Evolutionary conservation across 257 asterid genomes (phyloP), one percentile per base, ranked within the genome.

Genomic region (Schizonepeta tenuifolia): DNA sequence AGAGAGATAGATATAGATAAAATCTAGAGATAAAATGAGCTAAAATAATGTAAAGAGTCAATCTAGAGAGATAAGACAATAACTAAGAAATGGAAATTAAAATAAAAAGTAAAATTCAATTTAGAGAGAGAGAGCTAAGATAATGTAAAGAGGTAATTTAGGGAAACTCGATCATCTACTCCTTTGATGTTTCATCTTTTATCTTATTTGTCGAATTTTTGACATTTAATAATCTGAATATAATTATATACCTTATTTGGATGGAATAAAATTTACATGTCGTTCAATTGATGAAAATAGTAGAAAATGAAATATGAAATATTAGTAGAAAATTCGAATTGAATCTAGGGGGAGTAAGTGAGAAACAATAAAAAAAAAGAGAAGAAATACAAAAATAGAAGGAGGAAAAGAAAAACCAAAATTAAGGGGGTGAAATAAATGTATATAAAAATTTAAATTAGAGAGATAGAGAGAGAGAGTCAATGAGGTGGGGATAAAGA

Each of bases 61-160:
- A 77, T 79, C 67, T 74, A 79, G 80, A 79, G 79, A 75, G 82
- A 79, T 72, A 76, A 70, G n/a, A 66, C 69, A 8, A n/a, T 44
- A 4, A 18, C 3, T 54, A 10, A 21, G 17, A 28, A 63, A 65
- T 18, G 6, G 31, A 69, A 69, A 20, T 66, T n/a, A 67, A 36
- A 36, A 61, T 7, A 69, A 76, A 17, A 22, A 5, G 21, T 9
- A 11, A 36, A 61, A 14, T 54, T 9, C 21, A 54, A 20, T 21
- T 54, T 41, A 28, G 63, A 6, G 28, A 40, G 61, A 18, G 36
- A 5, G 36, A 5, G 36, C 36, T 31, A 31, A 31, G 3, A 31
- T 31, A 31, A 31, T 31, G 7, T 5, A 4, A 15, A 47, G 36
- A 31, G 36, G 33, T 5, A 28, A 28, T 28, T 5, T 28, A 28